A percentile compares a stretch with the other conserved stretches of the same genome.
phyloP scores from a whole-genome alignment of 2,329 filamentous ascomycete genomes.

The Falciphora oryzae region DNA sequence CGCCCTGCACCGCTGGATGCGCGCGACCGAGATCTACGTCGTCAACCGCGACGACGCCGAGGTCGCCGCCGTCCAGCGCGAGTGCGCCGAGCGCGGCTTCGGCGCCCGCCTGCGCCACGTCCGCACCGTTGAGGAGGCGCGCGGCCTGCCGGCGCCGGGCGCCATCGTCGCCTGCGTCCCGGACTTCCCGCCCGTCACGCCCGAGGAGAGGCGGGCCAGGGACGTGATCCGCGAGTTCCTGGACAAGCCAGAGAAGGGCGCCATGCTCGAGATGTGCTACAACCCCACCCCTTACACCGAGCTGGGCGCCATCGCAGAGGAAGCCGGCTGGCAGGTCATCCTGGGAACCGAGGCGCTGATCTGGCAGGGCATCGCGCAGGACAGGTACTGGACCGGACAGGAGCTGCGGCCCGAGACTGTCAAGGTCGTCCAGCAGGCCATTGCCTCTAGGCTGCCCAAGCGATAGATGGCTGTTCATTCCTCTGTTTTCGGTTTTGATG shows the following conservation, averaged over 20 bases:
- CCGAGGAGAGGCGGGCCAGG: constrained; percentile 56
- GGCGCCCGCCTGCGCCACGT: constrained; percentile 57
- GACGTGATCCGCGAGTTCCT: constrained; percentile 45
- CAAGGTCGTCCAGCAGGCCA: constrained; percentile 48
- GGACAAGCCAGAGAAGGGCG: constrained; percentile 50
- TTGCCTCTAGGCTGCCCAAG: constrained; percentile 33
- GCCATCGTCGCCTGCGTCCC: constrained; percentile 71
- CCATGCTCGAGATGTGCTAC: constrained; percentile 78
- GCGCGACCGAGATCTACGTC: constrained; percentile 64
- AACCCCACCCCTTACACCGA: constrained; percentile 66
- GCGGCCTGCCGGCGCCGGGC: constrained; percentile 50
- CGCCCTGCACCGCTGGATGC: constrained; percentile 64
- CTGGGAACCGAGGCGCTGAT: constrained; percentile 72
- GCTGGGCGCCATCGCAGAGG: constrained; percentile 55
- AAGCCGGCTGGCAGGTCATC: constrained; percentile 65
- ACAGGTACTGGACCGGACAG: constrained; percentile 59
- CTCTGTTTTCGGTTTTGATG: neutral
- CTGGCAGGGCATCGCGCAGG: constrained; percentile 69
- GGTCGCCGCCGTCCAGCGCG: constrained; percentile 59
- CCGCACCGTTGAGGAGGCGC: constrained; percentile 53
- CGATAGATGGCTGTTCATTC: neutral
- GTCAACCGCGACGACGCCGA: constrained; percentile 68
- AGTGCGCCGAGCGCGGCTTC: constrained; percentile 55
- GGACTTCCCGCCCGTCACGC: constrained; percentile 63
- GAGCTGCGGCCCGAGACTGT: constrained; percentile 54